Base-by-base conservation (phyloP, 495 filamentous ascomycete genomes). In the Aspergillus incahuasiensis region DNA sequence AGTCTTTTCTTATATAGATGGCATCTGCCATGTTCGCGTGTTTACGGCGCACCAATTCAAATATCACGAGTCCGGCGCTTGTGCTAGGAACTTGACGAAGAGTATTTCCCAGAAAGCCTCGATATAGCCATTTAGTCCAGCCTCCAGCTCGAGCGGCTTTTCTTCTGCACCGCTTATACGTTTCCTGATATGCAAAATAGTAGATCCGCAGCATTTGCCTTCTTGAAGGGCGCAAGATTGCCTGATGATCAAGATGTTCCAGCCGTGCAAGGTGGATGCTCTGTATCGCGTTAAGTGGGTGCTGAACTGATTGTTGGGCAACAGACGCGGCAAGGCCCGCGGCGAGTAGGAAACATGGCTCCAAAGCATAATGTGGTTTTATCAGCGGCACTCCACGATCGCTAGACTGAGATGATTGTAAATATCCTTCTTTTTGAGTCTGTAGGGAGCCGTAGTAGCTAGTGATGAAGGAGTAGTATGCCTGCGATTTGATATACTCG, bases 11-110 rank as follows among this genome's bases (percentile, higher is more conserved):
- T 44, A 87, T 85, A 49, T 75, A 75, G 6, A 81, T 84, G 57
- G 84, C 85, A 48, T 91, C 87, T 13, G 78, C 80, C 5, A 83
- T 74, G 52, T 72, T 77, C 7, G 86, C 86, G 69, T 91, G 95
- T 68, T 88, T 87, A 50, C 91, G 79, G 58, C 91, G 77, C 19
- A 95, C 84, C 32, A 96, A 57, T 68, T 96, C 91, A 66, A 96
- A 96, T 44, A 94, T 90, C 57, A 96, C 87, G 52, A 96, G 67
- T 0, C 90, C 91, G 1, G 91, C 91, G 61, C 88, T 91, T 4
- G 91, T 95, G 65, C 89, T 91, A 15, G 91, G 91, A 35, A 95
- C 86, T 70, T 94, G 89, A 38, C 86, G 79, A 41, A 95, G 76
- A 3, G 89, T 89, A 52, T 79, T 86, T 70, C 79, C 79, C 65